These are phyloP conservation scores for Quillaja saponaria DNA, from an alignment of 306 rosid species.

Conservation along the genomic window DNA sequence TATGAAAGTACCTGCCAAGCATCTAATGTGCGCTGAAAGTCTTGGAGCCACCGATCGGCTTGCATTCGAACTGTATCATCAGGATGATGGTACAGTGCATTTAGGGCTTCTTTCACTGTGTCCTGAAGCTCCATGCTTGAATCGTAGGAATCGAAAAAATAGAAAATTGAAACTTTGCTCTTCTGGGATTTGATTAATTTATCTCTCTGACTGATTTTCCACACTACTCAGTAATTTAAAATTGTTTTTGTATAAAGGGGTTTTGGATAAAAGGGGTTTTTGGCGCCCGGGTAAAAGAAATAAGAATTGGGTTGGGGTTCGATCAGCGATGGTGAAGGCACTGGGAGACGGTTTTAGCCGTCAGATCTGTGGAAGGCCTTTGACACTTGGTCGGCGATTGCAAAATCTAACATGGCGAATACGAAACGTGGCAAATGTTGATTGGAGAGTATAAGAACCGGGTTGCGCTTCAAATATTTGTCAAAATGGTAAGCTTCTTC, in stretches of 20 bases:
- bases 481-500: too few species aligned
- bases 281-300: conserved; percentile 92
- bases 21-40: conserved; percentile 91
- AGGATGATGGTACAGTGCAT: conserved; percentile 97
- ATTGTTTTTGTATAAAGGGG: background rate
- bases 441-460: background rate
- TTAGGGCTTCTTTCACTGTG: conserved; percentile 95
- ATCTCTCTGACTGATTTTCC: conserved; percentile 12
- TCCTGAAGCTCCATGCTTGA: conserved; percentile 88
- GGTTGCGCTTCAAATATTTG: conserved; percentile 44
- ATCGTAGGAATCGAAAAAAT: conserved; percentile 20
- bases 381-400: conserved; percentile 38
- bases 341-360: conserved; percentile 26
- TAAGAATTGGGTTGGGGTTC: conserved; percentile 37
- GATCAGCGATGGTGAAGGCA: background rate
- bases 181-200: conserved; percentile 31
- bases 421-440: conserved; percentile 40
- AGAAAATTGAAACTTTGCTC: conserved; percentile 29
- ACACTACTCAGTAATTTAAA: conserved; percentile 21
- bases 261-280: conserved; percentile 55
- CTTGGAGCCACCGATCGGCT: conserved; percentile 99
- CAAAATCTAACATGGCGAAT: background rate
- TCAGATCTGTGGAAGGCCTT: conserved; percentile 29
- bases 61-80: conserved; percentile 82
- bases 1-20: conserved; percentile 88